Evolutionary conservation across 2,329 filamentous ascomycete genomes (phyloP).

Genomic region (Alternaria gansuensis): DNA sequence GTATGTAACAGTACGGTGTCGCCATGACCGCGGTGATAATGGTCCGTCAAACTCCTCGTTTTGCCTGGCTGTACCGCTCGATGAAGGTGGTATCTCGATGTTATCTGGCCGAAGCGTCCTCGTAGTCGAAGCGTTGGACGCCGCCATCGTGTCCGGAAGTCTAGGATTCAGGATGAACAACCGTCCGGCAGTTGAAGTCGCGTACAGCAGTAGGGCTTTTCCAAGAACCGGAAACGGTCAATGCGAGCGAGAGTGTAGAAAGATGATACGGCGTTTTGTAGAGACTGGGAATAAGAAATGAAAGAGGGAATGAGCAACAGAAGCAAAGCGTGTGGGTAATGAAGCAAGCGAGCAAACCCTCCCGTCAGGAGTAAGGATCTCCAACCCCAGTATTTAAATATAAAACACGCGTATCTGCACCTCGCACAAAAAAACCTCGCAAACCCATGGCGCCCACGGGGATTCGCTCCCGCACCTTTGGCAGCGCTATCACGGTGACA

Average conservation of each 20-base stretch:
- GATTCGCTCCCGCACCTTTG: slow-evolving; percentile 26
- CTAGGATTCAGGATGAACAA: slow-evolving; percentile 24
- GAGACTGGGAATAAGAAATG: slow-evolving; percentile 8
- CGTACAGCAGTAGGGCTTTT: slow-evolving; percentile 1
- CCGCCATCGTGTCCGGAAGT: slow-evolving; percentile 34
- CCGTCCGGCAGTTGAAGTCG: slow-evolving; percentile 46
- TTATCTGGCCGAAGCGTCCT: slow-evolving; percentile 44
- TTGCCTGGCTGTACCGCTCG: slow-evolving; percentile 23
- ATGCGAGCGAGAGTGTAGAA: slow-evolving; percentile 13
- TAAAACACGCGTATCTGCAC: slow-evolving; percentile 26
- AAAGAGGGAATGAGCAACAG: slow-evolving; percentile 8
- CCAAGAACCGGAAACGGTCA: slow-evolving; percentile 10
- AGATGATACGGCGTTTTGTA: slow-evolving; percentile 8
- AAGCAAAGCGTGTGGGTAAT: slow-evolving; percentile 10
- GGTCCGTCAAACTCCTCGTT: slow-evolving; percentile 30
- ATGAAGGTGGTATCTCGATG: slow-evolving; percentile 43
- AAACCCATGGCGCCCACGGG: slow-evolving; percentile 31
- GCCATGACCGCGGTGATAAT: slow-evolving; percentile 48
- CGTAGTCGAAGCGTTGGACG: slow-evolving; percentile 39
- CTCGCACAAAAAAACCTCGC: slow-evolving; percentile 31
- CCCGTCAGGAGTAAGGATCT: slow-evolving; percentile 18
- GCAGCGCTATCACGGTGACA: slow-evolving; percentile 6
- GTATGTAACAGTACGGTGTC: slow-evolving; percentile 38
- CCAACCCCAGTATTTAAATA: slow-evolving; percentile 27
- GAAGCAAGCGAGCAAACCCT: slow-evolving; percentile 8